Evolutionary conservation across 495 filamentous ascomycete species (phyloP), one percentile per base, ranked within the genome.

Genomic region (Penicillium coffeae): DNA sequence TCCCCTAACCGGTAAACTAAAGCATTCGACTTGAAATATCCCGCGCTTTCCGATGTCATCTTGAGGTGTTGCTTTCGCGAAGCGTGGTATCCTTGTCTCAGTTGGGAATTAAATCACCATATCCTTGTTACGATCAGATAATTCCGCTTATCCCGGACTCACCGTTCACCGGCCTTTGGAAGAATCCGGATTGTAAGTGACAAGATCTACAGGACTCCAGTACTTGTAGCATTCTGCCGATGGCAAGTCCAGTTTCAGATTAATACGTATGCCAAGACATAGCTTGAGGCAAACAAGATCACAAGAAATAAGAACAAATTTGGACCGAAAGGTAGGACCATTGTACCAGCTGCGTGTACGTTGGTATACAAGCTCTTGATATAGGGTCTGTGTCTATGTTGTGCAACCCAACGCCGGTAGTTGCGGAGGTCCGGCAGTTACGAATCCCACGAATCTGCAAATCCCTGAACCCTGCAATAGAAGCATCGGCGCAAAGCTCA

Each of bases 381-480:
- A 30, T 18, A 30, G 41, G n/a, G 33, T 15, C 41, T 19, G 22
- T 27, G 39, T 43, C 13, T 36, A 45, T 45, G 42, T 9, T 35
- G 42, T 45, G 30, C 18, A 35, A 45, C 42, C 34, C 16, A 33
- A 21, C 42, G 27, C 18, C 30, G n/a, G 10, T 21, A 32, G 42
- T 20, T 12, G n/a, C 10, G 25, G 25, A 30, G 25, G 25, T 10
- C 25, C 5, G 4, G 25, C 25, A 30, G 25, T 30, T 5, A 10
- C 25, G 10, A 2, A 30, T 20, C 13, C 7, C 21, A 18, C 21
- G 14, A 1, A 21, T 18, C 42, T 43, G 41, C 41, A 43, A 38
- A 38, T 39, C 27, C 21, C 39, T 42, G 33, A 38, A n/a, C 47
- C 47, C 42, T 45, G 42, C 50, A 48, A 14, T 8, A 13, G 14